Percentiles rank a stretch among this genome's conserved stretches.
These are phyloP conservation scores for Clonostachys rosea DNA, from an alignment of 2,329 filamentous ascomycete genomes.

Conservation along the genomic window DNA sequence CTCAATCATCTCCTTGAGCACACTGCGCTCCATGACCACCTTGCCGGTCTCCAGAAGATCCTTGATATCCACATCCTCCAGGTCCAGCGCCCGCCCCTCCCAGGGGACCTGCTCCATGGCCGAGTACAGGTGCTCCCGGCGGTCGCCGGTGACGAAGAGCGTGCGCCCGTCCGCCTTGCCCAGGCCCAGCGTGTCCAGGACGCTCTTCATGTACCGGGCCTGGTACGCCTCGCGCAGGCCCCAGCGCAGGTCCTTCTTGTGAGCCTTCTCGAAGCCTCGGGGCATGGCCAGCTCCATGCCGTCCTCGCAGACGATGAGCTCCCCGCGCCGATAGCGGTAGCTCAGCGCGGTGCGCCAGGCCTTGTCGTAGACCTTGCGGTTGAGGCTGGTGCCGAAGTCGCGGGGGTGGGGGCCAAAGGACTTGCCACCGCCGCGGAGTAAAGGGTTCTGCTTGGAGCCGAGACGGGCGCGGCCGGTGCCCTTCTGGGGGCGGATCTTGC, in stretches of 20 bases:
- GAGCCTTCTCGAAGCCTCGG: slow-evolving; percentile 39
- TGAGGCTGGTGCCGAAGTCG: slow-evolving; percentile 82
- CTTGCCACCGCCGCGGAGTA: slow-evolving; percentile 81
- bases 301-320: slow-evolving; percentile 81
- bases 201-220: slow-evolving; percentile 57
- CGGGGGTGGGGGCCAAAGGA: slow-evolving; percentile 85
- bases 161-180: slow-evolving; percentile 64
- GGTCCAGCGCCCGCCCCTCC: slow-evolving; percentile 65
- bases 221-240: slow-evolving; percentile 51
- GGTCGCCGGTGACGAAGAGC: slow-evolving; percentile 65
- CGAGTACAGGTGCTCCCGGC: slow-evolving; percentile 58
- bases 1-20: slow-evolving; percentile 70
- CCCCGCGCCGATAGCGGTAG: slow-evolving; percentile 82
- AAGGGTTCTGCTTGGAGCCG: slow-evolving; percentile 76
- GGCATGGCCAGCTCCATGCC: slow-evolving; percentile 63
- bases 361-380: slow-evolving; percentile 87
- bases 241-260: slow-evolving; percentile 34
- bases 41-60: slow-evolving; percentile 81
- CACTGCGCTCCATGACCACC: slow-evolving; percentile 79
- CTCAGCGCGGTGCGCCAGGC: slow-evolving; percentile 93
- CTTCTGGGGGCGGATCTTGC: slow-evolving; percentile 84
- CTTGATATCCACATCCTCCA: slow-evolving; percentile 90
- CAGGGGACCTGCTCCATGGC: slow-evolving; percentile 60
- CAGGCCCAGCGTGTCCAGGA: slow-evolving; percentile 69
- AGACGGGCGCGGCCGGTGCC: slow-evolving; percentile 76